A percentile compares a stretch with the other conserved stretches of the same genome.
phyloP scores from a whole-genome alignment of 176 grass and related monocot genomes.

The Themeda triandra region DNA sequence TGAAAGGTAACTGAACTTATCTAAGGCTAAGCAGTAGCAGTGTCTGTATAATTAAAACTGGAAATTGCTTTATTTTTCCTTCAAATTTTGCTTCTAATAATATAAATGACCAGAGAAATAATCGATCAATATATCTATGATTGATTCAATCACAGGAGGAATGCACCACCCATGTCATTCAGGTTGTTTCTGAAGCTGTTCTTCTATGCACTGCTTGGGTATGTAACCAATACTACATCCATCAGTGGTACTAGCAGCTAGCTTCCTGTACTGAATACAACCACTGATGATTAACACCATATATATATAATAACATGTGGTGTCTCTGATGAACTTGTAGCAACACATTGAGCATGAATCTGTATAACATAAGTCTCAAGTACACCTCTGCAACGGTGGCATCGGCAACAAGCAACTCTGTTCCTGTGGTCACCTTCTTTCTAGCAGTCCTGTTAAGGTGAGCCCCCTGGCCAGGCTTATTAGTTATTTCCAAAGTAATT shows the following conservation, averaged over 20 bases:
- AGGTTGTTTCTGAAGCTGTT: conserved; percentile 65
- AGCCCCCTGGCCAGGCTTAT: no score
- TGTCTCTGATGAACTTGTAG: conserved; percentile 5
- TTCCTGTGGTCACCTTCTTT: conserved; percentile 67
- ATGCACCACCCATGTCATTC: conserved; percentile 34
- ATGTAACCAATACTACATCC: background rate
- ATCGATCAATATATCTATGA: background rate
- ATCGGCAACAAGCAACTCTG: conserved; percentile 42
- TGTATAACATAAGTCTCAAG: conserved; percentile 57
- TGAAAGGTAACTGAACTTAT: conserved; percentile 8
- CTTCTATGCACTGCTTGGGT: conserved; percentile 65
- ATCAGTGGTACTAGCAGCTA: background rate
- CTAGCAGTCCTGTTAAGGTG: conserved; percentile 53
- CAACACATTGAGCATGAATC: conserved; percentile 52
- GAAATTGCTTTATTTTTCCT: background rate
- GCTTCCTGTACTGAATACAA: background rate
- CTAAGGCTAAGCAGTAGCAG: background rate
- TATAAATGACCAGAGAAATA: background rate
- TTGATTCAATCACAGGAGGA: conserved; percentile 38
- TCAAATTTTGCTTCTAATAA: background rate
- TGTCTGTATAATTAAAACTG: background rate
- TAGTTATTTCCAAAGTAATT: no score
- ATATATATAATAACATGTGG: background rate
- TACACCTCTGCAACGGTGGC: conserved; percentile 63
- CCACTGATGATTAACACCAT: background rate